Evolutionary conservation across 306 rosid species (phyloP).

Genomic region (Citrullus mucosospermus): DNA sequence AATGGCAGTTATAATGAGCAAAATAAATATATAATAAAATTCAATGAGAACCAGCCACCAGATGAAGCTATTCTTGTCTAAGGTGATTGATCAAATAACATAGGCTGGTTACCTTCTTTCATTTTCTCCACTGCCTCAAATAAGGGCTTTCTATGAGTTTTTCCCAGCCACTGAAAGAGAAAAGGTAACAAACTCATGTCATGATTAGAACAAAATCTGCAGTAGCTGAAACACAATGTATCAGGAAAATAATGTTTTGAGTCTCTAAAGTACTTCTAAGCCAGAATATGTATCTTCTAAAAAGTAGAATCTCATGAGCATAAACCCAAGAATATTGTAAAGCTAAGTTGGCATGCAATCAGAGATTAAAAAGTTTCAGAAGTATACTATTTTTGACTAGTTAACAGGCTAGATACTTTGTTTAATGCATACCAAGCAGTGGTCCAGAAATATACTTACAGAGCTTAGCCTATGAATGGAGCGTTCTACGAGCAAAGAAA

Average conservation of each 20-base stretch:
- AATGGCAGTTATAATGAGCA: not conserved
- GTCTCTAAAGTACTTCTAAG: not conserved
- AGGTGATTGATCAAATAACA: not conserved
- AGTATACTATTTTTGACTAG: not conserved
- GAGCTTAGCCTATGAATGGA: slow-evolving; percentile 57
- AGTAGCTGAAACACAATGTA: not conserved
- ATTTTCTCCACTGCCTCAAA: slow-evolving; percentile 94
- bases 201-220: not conserved
- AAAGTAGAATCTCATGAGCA: not conserved
- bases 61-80: not conserved
- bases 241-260: not conserved
- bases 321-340: not conserved
- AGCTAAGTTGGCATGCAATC: too few relatives aligned
- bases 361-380: not conserved
- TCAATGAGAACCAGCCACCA: not conserved
- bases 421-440: not conserved
- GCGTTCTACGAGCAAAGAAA: slow-evolving; percentile 89
- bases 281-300: not conserved
- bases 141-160: slow-evolving; percentile 83
- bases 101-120: slow-evolving; percentile 69
- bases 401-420: not conserved
- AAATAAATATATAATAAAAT: not conserved
- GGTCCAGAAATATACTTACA: slow-evolving; percentile 21
- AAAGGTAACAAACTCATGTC: slow-evolving; percentile 3
- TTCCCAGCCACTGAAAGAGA: slow-evolving; percentile 67